These are phyloP conservation scores for Euphorbia celastroides DNA, from an alignment of 441 rosid species.

Conservation along the genomic window DNA sequence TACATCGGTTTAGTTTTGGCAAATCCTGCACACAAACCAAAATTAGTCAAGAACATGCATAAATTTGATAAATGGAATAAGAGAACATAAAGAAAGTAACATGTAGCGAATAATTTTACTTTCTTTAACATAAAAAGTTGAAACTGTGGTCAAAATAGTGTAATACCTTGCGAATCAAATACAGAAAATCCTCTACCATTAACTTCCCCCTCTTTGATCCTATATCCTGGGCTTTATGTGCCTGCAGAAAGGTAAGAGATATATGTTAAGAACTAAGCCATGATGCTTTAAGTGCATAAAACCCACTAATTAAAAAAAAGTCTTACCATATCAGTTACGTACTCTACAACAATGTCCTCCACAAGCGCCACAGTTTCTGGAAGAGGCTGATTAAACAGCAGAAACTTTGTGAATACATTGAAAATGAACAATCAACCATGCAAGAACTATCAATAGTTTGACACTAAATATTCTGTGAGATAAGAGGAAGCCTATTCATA, in stretches of 20 bases:
- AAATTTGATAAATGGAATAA: no score
- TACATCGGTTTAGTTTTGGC: slow-evolving; percentile 82
- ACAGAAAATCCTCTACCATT: slow-evolving; percentile 75
- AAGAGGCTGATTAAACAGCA: slow-evolving; percentile 56
- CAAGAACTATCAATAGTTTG: not conserved
- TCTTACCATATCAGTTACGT: slow-evolving; percentile 78
- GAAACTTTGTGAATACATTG: slow-evolving; percentile 1
- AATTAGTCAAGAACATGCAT: not conserved
- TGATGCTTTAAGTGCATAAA: slow-evolving; percentile 4
- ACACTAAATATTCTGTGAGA: not conserved
- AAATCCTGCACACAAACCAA: slow-evolving; percentile 46
- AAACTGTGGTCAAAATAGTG: not conserved
- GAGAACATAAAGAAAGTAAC: not conserved
- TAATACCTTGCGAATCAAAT: slow-evolving; percentile 70
- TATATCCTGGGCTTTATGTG: slow-evolving; percentile 84
- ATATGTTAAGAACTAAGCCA: not conserved
- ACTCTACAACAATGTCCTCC: slow-evolving; percentile 91
- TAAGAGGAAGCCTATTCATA: not conserved
- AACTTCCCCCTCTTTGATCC: slow-evolving; percentile 83
- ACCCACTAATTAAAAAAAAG: slow-evolving; percentile 4
- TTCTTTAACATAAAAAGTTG: not conserved
- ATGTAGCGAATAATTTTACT: not conserved
- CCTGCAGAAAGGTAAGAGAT: slow-evolving; percentile 29
- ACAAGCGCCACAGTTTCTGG: slow-evolving; percentile 88
- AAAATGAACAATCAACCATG: not conserved